These are phyloP conservation scores for Suzukiozyma palmioleophila DNA, from an alignment of 1,139 yeast species.

Conservation along the genomic window DNA sequence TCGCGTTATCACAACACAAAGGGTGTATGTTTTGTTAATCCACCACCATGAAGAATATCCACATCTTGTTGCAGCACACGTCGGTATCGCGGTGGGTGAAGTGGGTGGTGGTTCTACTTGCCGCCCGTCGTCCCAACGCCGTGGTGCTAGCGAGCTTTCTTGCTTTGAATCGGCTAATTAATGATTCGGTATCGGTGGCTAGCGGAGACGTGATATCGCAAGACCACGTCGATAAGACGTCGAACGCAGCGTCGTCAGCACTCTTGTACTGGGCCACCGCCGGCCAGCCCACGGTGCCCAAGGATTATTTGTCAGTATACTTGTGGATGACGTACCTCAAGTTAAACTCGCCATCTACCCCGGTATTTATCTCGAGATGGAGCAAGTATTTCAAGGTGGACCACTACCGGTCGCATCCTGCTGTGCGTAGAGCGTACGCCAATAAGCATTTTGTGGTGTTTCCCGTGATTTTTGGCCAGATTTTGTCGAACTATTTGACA, in stretches of 20 bases:
- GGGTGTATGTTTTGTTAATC: too few relatives aligned
- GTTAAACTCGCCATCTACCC: conserved; percentile 32
- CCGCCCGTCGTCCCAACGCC: conserved; percentile 24
- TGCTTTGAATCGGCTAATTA: conserved; percentile 29
- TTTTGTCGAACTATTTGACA: conserved; percentile 40
- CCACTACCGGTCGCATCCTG: conserved; percentile 16
- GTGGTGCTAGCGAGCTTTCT: conserved; percentile 30
- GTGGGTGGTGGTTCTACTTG: conserved; percentile 25
- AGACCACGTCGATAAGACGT: conserved; percentile 11
- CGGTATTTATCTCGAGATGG: not conserved
- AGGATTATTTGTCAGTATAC: conserved; percentile 37
- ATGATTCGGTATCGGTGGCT: conserved; percentile 8
- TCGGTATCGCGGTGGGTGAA: conserved; percentile 22
- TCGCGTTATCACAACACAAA: too few relatives aligned
- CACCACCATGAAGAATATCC: conserved; percentile 1
- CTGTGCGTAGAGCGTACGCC: conserved; percentile 20
- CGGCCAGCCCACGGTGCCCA: conserved; percentile 27
- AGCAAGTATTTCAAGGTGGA: conserved; percentile 22
- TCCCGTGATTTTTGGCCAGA: conserved; percentile 37
- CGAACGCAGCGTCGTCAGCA: conserved; percentile 26
- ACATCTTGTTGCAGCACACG: conserved; percentile 2
- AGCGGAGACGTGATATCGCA: not conserved
- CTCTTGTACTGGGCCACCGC: conserved; percentile 30
- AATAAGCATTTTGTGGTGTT: conserved; percentile 32
- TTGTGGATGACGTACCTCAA: conserved; percentile 29